Evolutionary conservation across 495 filamentous ascomycete genomes (phyloP), one percentile per base, ranked within the genome.

Genomic region (Hyaloscypha hepaticicola): DNA sequence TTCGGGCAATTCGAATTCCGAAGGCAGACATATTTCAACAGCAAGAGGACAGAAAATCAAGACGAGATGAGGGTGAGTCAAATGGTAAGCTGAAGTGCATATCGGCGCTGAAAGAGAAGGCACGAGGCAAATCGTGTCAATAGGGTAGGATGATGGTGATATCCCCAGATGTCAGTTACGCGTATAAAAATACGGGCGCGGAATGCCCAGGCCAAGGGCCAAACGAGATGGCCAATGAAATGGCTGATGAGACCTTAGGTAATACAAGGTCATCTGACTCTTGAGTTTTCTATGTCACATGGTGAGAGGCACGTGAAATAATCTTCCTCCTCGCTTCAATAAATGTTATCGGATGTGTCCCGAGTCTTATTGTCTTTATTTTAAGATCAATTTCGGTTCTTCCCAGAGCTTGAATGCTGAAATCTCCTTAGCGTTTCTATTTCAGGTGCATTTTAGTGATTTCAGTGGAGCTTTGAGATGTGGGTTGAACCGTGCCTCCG

Each of bases 391-490:
- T 53, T 26, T 53, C 50, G 50, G 26, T 24, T 5, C 3, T 7
- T 53, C 22, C 5, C 50, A 8, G 50, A 24, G 21, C 22, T 24
- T 26, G 11, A 28, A 7, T 3, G 50, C 22, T 25, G 19, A 53
- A 28, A 1, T 53, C n/a, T 53, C 7, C 14, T 24, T 28, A 53
- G 8, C 50, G 26, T 53, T 52, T 34, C 59, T 53, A 61, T 52
- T 33, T 61, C 59, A 45, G 38, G 38, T 33, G 16, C 11, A 4
- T 45, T 19, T 61, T 11, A 3, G 9, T 29, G 29, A 31, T 63
- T 41, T 48, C 51, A 63, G 60, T 63, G 60, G 51, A 51, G 60
- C 50, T 34, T 55, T 29, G 33, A 63, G 22, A 55, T 53, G 45
- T 24, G 19, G 22, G 2, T n/a, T 49, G 24, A n/a, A 27, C 58